Percentiles rank a stretch among this genome's conserved stretches.
phyloP scores from a whole-genome alignment of 208 protist genomes.

The Angomonas deanei region DNA sequence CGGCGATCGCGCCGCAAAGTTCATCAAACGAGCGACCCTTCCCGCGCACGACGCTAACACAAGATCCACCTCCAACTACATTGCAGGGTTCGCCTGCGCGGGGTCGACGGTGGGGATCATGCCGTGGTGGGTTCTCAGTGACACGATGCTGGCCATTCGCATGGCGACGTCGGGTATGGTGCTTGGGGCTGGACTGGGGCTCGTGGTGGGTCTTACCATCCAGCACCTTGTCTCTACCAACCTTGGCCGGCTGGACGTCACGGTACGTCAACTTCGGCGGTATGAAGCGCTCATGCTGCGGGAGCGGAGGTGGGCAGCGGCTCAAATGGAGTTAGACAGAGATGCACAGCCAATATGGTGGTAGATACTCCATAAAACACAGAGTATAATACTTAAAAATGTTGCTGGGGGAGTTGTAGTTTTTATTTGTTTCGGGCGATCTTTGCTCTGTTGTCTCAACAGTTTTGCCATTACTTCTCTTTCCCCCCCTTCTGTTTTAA shows the following conservation, averaged over 20 bases:
- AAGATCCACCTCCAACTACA: constrained; percentile 72
- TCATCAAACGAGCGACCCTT: constrained; percentile 35
- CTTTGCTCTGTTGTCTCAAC: not conserved
- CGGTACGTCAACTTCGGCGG: constrained; percentile 61
- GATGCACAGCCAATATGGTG: constrained; percentile 56
- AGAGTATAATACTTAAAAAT: too few species aligned
- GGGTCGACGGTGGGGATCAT: constrained; percentile 70
- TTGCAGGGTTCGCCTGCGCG: constrained; percentile 57
- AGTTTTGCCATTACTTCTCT: too few species aligned
- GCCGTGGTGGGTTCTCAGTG: constrained; percentile 86
- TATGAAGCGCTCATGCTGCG: constrained; percentile 83
- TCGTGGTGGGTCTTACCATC: constrained; percentile 50
- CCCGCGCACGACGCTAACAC: constrained; percentile 55
- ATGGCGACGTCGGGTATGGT: constrained; percentile 51
- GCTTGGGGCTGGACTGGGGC: constrained; percentile 58
- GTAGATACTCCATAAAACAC: constrained; percentile 25
- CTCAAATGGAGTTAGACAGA: constrained; percentile 27
- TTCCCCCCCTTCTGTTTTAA: too few species aligned
- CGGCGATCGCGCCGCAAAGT: constrained; percentile 53
- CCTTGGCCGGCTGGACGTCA: constrained; percentile 58
- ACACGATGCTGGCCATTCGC: constrained; percentile 46
- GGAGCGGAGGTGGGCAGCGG: constrained; percentile 49
- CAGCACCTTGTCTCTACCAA: constrained; percentile 64
- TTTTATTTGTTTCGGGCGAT: not conserved
- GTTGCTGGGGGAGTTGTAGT: not conserved